These are phyloP conservation scores for Cruciata laevipes DNA, from an alignment of 257 asterid species.

Conservation along the genomic window DNA sequence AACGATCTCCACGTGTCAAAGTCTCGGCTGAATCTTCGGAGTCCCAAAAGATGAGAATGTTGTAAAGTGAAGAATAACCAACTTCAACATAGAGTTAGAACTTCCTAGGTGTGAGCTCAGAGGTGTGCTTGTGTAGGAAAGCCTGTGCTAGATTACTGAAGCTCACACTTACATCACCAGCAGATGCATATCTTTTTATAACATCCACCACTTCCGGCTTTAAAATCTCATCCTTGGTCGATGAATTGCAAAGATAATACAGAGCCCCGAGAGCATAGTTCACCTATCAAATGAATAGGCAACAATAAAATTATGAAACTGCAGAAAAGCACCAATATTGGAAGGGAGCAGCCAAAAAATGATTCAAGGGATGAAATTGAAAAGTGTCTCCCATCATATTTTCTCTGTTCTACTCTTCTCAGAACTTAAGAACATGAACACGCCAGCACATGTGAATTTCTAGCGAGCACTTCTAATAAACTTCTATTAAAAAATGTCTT, in stretches of 20 bases:
- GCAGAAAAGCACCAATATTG: background rate
- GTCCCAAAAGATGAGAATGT: too few relatives aligned
- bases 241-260: conserved; percentile 61
- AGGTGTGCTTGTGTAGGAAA: conserved; percentile 53
- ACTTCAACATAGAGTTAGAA: too few relatives aligned
- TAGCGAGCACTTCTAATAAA: background rate
- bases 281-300: conserved; percentile 39
- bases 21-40: too few relatives aligned
- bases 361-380: background rate
- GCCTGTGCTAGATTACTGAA: conserved; percentile 80
- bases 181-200: conserved; percentile 59
- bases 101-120: conserved; percentile 5
- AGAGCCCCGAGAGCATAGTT: conserved; percentile 68
- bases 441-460: background rate
- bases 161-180: conserved; percentile 44
- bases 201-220: conserved; percentile 74
- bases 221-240: conserved; percentile 53
- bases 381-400: background rate
- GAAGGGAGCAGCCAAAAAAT: background rate
- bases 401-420: too few relatives aligned
- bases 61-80: too few relatives aligned
- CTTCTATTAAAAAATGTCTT: too few relatives aligned
- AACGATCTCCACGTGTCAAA: too few relatives aligned
- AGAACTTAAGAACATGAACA: too few relatives aligned
- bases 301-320: background rate